Evolutionary conservation across 2,329 filamentous ascomycete genomes (phyloP).

Genomic region (Fusarium sp.): DNA sequence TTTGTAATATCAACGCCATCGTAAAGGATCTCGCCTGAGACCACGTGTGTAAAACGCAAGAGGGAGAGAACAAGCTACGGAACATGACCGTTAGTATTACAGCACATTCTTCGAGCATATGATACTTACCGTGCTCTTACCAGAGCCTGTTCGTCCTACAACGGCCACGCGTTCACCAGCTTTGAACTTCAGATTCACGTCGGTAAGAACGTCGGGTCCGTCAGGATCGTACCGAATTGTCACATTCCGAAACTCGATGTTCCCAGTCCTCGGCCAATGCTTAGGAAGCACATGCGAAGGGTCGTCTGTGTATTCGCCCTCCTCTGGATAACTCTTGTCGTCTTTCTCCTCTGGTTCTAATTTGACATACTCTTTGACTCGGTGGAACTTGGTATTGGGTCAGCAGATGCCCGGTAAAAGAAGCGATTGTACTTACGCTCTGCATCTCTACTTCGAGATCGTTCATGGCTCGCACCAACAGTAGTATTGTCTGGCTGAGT

Average conservation of each 20-base stretch:
- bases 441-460: conserved; percentile 68
- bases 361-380: conserved; percentile 61
- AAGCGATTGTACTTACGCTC: conserved; percentile 54
- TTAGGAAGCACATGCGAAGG: conserved; percentile 53
- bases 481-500: conserved; percentile 62
- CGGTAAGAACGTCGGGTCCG: conserved; percentile 60
- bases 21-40: conserved; percentile 64
- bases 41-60: conserved; percentile 63
- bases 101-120: background rate
- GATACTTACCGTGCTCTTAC: conserved; percentile 78
- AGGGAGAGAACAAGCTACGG: conserved; percentile 62
- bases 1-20: conserved; percentile 67
- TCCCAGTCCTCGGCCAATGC: conserved; percentile 59
- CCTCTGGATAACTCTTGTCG: conserved; percentile 53
- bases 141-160: conserved; percentile 83
- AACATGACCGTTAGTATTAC: conserved; percentile 17
- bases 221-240: conserved; percentile 61
- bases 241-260: conserved; percentile 63
- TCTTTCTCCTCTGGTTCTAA: conserved; percentile 57
- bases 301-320: conserved; percentile 56
- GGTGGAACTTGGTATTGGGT: conserved; percentile 55
- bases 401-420: conserved; percentile 11
- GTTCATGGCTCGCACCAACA: conserved; percentile 65
- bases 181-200: conserved; percentile 62
- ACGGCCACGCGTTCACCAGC: conserved; percentile 82